Evolutionary conservation across 2,329 filamentous ascomycete genomes (phyloP), one percentile per base, ranked within the genome.

Genomic region (Macroventuria anomochaeta): DNA sequence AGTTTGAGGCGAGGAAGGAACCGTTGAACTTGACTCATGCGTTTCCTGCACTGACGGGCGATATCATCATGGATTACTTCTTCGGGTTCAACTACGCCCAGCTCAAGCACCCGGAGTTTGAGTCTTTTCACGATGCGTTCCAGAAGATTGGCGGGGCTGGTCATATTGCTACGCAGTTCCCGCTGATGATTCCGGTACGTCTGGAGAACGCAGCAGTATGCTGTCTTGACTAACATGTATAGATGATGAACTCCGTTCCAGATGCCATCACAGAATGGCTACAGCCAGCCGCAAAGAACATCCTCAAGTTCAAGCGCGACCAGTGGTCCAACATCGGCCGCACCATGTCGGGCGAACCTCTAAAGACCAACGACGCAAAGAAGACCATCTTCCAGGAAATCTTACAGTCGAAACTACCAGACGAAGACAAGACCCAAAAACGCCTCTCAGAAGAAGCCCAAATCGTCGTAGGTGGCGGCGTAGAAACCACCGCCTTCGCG

Each of bases 61-160:
- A 81, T 26, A 73, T 80, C 37, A 77, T 81, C 57, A 78, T 77
- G 54, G 70, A 77, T 46, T 80, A 79, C 53, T 72, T 71, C 56
- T 72, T 72, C 39, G 70, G 71, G 11, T 70, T 73, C 61, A 71
- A 72, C 51, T 68, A 71, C 29, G 57, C 46, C 11, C 69, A 71
- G 39, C 63, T 72, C 48, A 68, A 70, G 53, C 54, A 71, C 23
- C 67, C 70, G 0, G 60, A 69, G n/a, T 74, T 73, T 42, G 62
- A 65, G 5, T 71, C 67, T 1, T 74, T 73, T 41, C 70, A 73
- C 29, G 68, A 71, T 26, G 70, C 70, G 0, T 74, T 74, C 46
- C 61, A 68, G 46, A 68, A 65, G 42, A 63, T 73, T 55, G 68
- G 61, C 2, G 62, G 59, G 2, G 66, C 64, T 12, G 70, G 70